Conservation (phyloP, 78 protist species). For the Emiliania huxleyi region DNA sequence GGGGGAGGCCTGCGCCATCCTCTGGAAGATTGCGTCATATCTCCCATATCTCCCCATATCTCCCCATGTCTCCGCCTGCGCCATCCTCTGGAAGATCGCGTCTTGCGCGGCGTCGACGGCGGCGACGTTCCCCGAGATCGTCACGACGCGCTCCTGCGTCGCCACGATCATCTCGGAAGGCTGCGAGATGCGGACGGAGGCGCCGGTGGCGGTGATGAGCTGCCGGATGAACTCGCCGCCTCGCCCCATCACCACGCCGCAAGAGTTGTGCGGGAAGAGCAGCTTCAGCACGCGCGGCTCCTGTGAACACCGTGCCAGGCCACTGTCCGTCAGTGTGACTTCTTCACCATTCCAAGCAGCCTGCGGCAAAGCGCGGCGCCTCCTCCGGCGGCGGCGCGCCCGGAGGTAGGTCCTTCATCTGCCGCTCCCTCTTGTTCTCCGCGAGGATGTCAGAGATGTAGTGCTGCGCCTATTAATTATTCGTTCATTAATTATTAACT, state of each 20-base stretch:
- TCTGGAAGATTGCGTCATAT: too few species aligned
- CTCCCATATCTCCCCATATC: too few species aligned
- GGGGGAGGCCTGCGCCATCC: too few species aligned
- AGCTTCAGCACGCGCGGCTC: neutral
- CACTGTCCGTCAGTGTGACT: too few species aligned
- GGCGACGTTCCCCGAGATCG: neutral
- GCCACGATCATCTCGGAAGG: neutral
- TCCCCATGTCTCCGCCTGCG: too few species aligned
- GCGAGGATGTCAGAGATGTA: neutral
- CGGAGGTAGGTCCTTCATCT: neutral
- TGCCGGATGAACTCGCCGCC: neutral
- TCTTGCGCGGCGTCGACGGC: neutral
- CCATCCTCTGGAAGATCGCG: neutral
- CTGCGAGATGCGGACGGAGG: neutral
- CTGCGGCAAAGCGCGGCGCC: too few species aligned
- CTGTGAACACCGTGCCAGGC: too few species aligned
- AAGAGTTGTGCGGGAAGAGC: neutral
- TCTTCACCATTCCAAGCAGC: too few species aligned
- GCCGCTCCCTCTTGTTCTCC: neutral
- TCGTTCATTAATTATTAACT: too few species aligned
- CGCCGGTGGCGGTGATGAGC: neutral
- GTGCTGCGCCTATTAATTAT: neutral
- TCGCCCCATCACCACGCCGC: neutral
- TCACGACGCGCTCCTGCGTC: slow-evolving; percentile 11
- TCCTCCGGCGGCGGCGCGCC: neutral